Base-by-base conservation (phyloP, 805 yeast species). In the Lachancea thermotolerans region DNA sequence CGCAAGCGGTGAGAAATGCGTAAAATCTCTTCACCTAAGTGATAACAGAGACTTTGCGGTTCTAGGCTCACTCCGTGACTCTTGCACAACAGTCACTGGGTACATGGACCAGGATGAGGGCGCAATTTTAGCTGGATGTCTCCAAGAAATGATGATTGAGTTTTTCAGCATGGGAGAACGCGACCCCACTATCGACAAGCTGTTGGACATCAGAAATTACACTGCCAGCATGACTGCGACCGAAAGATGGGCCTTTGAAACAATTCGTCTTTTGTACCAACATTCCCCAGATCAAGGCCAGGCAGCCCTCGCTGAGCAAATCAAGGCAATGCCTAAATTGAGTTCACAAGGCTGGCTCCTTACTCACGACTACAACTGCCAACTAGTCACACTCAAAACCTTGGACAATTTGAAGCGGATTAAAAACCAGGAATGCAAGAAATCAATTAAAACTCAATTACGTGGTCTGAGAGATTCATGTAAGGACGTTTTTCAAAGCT, bases 41-140 rank as follows among this genome's bases (percentile, higher is more conserved):
- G 45, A 42, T 10, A 56, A 63, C 39, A 55, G 66, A 42, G 67
- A 62, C 41, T 58, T 55, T 49, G 35, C 52, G 10, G 53, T 59
- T 7, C 53, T 59, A 28, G 57, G 55, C 7, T 15, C 40, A 1
- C 30, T 49, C 10, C 21, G 34, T 28, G 31, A 29, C 15, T 30
- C 33, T 9, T 42, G 45, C 18, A 18, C 45, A 10, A 37, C 33
- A 6, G 41, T 52, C 11, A 42, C 55, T 15, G 43, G 44, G 7
- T 54, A 49, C 42, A 37, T 56, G 35, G 28, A 50, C 8, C 42
- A 54, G 11, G 36, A 36, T 36, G 50, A 57, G 1, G 40, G 47
- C 1, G 41, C 50, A 41, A 47, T 59, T 11, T 32, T 46, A 2
- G 42, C 51, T n/a, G 45, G 45, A 10, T 37, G 49, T 28, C 31